Base-by-base conservation (phyloP, 1,139 yeast genomes). In the Debaryomyces singareniensis region DNA sequence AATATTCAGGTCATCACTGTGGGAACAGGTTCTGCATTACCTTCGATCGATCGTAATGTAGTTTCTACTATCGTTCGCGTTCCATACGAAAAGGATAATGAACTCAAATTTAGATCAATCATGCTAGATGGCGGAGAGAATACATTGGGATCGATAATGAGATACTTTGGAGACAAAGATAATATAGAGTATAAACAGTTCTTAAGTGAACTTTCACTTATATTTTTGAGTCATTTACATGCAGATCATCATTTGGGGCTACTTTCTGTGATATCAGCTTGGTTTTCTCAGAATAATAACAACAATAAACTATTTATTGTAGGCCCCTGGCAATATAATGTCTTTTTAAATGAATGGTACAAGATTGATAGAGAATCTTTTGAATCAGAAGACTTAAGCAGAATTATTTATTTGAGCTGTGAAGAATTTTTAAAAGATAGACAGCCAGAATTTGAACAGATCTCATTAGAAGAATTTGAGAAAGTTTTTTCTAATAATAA, bases 191-290 rank as follows among this genome's bases (percentile, higher is more conserved):
- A 52, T n/a, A 35, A 35, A 10, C 53, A 49, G 27, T 43, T 66
- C 14, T 51, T 80, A 26, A 44, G 57, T 25, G 93, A 87, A 44
- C 55, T 89, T 35, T 60, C 69, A 15, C 39, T 85, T 37, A 61
- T 91, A 14, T 84, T 75, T 45, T 62, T 93, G 33, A 83, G 95
- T 43, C 99, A 93, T 60, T 62, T 91, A 42, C 99, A 93, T 57
- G 98, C 98, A 0, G 99, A 93, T 50, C 99, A 93, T 51, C 97
- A 91, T 52, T 58, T 91, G 28, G 99, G 99, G 1, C 67, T 84
- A 3, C 58, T 82, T 5, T 71, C 89, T 3, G 55, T 91, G 7
- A 65, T 91, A 20, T 67, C 68, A 25, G 75, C 75, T 41, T 86
- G 96, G 96, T 65, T 72, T 35, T 54, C 61, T 32, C 39, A 47